Evolutionary conservation across 2,329 filamentous ascomycete genomes (phyloP), one percentile per base, ranked within the genome.

Genomic region (Knufia petricola): DNA sequence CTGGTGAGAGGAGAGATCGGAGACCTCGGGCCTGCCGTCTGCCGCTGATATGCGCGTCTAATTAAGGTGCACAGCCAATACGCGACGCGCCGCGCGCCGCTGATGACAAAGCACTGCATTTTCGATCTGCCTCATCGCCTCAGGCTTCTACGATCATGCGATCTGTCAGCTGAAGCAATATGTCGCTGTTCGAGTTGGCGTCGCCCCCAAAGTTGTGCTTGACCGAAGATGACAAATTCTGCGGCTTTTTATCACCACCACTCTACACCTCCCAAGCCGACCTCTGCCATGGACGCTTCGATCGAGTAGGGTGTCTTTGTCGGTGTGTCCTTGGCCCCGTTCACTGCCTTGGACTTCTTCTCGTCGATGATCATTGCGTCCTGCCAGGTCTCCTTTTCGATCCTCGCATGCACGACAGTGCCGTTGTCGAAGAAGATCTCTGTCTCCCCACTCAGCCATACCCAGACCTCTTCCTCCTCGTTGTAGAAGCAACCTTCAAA

Each of bases 331-430:
- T 50, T 49, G 2, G 46, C 48, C 28, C 50, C 51, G 15, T 38
- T 39, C 13, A 28, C 30, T 19, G 39, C 17, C 19, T 48, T 94
- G 84, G 15, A 7, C 13, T 37, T 38, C 32, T 30, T 47, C 23
- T 37, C 32, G 12, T 30, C 32, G 31, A 38, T 28, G n/a, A 23
- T 20, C 44, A 47, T 47, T 30, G 44, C 34, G 63, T 96, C 90
- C 52, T 87, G 79, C 88, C 92, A 98, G 56, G 86, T 79, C 68
- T 98, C 92, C 44, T 83, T 78, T 58, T 94, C 81, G 34, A 96
- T 82, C 19, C 87, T 78, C 60, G 96, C 85, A 34, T 90, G 79
- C 23, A 95, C 89, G 59, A 84, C 81, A 69, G 96, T 92, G 61
- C 90, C 83, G 59, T 82, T 83, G 65, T 98, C 92, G 65, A 92